Base-by-base conservation (phyloP, 306 rosid species). In the Quercus glauca region DNA sequence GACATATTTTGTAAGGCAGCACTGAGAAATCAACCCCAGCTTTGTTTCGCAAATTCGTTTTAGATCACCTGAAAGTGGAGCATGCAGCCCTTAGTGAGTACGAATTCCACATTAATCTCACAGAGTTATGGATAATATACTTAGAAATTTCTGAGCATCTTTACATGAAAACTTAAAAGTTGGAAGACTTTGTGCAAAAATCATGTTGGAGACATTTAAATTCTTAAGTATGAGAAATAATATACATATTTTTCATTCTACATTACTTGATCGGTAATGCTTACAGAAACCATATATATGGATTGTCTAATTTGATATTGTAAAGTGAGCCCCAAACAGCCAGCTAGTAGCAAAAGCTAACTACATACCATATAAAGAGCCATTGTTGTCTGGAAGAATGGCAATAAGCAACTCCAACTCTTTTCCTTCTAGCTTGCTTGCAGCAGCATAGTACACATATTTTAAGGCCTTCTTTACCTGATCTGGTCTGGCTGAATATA, bases 11-110 rank as follows among this genome's bases (percentile, higher is more conserved):
- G 94, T 83, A 61, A 90, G 88, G 70, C 94, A 90, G 79, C 94
- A 90, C 77, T 90, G 94, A 78, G 94, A 88, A 58, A 88, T 89
- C 80, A 90, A 61, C 55, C 92, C 94, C 49, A 90, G 82, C 78
- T 88, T 92, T 55, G 94, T 90, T 79, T 88, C 92, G 11, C 94
- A 90, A 55, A 90, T 88, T 81, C 94, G 85, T 83, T 90, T 90
- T 71, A 90, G 88, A 83, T 90, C 90, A 75, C 94, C 94, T 86
- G 83, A 56, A 79, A 33, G 43, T 76, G 68, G 55, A 79, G 52
- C 18, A 63, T 35, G 74, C 63, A 70, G 21, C 76, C 28, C 75
- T 78, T 33, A 85, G 68, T 45, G 57, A 68, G 58, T 53, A 60
- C 23, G 23, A 64, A 74, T 64, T 45, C 5, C 21, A 23, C 49